Evolutionary conservation across 164 flowering plant genomes (phyloP), one percentile per base, ranked within the genome.

Genomic region (Amborella trichopoda): DNA sequence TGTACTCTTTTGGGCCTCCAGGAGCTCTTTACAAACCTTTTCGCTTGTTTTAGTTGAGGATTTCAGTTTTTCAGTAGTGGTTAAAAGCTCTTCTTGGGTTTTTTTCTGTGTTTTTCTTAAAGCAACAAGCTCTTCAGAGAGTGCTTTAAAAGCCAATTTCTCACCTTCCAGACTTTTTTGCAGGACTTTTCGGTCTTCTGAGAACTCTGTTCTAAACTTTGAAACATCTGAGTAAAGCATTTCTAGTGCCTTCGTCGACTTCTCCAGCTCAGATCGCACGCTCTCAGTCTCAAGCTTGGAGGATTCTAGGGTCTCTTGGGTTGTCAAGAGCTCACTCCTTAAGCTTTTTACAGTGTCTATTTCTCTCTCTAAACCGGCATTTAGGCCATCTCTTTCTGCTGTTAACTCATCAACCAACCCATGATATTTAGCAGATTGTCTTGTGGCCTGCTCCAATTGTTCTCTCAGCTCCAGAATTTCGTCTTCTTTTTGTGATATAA

Each of bases 221-320:
- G 75, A 71, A 43, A 91, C 37, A 52, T 78, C 78, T 33, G 61
- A 52, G 59, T 77, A 67, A 19, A 83, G 86, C 48, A 74, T 70
- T n/a, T 61, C 46, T 53, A 74, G 69, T 44, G 47, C 38, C 6
- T 46, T 53, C 58, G 32, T 63, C 6, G 81, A 75, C 18, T 72
- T 49, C 26, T 67, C 28, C 20, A 91, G 63, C 49, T 69, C 74
- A 47, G 54, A 36, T 14, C 40, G 51, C 54, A 80, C 54, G 43
- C 69, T 69, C 43, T 75, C 66, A 40, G 58, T 73, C 60, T 80
- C 85, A 24, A 30, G 53, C 55, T 53, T 72, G 14, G 79, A 75
- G 17, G 58, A 56, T 38, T 40, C 72, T 41, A 81, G 71, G 46
- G 46, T 40, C 60, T 71, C 82, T 46, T 67, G 54, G 8, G 58